Conservation (phyloP, 2,329 filamentous ascomycete genomes). For the Penicillium nordicum region DNA sequence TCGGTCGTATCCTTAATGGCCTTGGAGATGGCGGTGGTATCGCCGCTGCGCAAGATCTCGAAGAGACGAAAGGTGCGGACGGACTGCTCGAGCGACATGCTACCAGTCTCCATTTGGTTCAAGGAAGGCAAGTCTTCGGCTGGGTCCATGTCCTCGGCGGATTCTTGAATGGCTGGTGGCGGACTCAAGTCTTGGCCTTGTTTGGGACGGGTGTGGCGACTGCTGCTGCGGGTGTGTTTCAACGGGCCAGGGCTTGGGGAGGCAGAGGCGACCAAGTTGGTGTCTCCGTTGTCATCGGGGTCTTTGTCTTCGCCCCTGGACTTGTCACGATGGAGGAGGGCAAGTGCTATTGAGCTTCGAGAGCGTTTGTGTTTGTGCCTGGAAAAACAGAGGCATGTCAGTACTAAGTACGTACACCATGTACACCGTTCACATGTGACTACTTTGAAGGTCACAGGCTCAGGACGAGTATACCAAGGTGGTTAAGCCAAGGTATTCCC, state of each 20-base stretch:
- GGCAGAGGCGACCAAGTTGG: constrained; percentile 27
- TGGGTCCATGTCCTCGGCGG: constrained; percentile 29
- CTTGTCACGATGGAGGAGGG: constrained; percentile 53
- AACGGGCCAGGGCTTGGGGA: constrained; percentile 28
- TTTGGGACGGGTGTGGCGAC: constrained; percentile 30
- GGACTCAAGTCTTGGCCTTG: constrained; percentile 23
- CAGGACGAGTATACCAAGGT: background rate
- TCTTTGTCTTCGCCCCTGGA: constrained; percentile 44
- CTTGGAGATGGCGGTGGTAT: constrained; percentile 84
- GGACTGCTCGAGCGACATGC: constrained; percentile 76
- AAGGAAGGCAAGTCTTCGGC: constrained; percentile 35
- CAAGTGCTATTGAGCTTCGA: constrained; percentile 53
- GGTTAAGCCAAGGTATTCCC: background rate
- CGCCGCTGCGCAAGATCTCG: constrained; percentile 84
- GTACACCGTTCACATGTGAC: constrained; percentile 18
- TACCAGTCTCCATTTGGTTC: constrained; percentile 31
- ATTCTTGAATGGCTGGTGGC: constrained; percentile 19
- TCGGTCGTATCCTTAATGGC: constrained; percentile 62
- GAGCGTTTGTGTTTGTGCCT: constrained; percentile 56
- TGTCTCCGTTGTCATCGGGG: constrained; percentile 17
- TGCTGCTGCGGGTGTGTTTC: constrained; percentile 32
- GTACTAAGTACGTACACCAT: constrained; percentile 6
- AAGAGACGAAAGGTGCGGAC: constrained; percentile 93
- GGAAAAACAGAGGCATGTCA: constrained; percentile 28
- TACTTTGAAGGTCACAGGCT: background rate